phyloP scores from a whole-genome alignment of 345 rosid genomes.

The Melaleuca alternifolia region DNA sequence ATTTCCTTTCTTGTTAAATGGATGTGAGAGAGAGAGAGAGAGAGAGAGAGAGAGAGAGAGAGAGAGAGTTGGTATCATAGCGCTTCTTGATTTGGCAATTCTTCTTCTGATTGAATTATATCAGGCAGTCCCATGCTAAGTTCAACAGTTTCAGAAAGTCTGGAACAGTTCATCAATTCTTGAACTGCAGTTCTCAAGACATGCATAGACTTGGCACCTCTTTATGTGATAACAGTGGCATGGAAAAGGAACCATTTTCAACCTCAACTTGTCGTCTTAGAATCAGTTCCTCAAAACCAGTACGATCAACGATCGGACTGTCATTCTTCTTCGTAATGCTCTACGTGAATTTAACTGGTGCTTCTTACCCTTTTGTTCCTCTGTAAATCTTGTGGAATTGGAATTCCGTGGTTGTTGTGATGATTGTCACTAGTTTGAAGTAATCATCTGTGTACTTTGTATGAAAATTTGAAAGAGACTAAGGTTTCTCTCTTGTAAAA shows the following conservation, averaged over 20 bases:
- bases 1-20: background rate
- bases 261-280: background rate
- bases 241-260: background rate
- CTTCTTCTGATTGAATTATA: background rate
- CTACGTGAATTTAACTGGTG: background rate
- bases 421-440: too few species aligned
- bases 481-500: constrained; percentile 1
- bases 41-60: background rate
- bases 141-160: background rate
- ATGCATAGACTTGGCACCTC: background rate
- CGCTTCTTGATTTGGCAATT: background rate
- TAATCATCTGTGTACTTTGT: background rate
- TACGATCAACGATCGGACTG: background rate
- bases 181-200: background rate
- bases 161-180: background rate
- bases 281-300: background rate
- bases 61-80: background rate
- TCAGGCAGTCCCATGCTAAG: background rate
- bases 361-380: background rate
- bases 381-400: background rate
- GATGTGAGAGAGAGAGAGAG: too few species aligned
- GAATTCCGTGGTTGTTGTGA: background rate
- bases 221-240: background rate
- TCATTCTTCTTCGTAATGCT: background rate
- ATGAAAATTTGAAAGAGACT: background rate